Conservation (phyloP, 345 rosid genomes). For the Murraya koenigii region DNA sequence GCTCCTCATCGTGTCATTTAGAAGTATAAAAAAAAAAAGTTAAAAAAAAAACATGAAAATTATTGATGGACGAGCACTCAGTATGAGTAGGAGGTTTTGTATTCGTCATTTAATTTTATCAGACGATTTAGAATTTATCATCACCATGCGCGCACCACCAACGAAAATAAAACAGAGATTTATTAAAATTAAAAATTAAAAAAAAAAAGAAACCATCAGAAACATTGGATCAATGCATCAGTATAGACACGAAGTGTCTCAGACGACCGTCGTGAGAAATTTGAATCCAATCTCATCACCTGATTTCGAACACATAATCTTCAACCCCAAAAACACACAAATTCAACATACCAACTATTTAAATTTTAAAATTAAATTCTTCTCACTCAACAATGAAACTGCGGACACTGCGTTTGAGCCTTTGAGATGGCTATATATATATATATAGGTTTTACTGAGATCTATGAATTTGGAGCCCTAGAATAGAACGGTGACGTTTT, state of each 20-base stretch:
- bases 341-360: neutral
- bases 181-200: neutral
- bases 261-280: slow-evolving; percentile 82
- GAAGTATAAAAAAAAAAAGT: neutral
- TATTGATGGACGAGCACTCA: slow-evolving; percentile 14
- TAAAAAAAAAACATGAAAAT: neutral
- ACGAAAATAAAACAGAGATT: neutral
- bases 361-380: too few relatives aligned
- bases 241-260: slow-evolving; percentile 41
- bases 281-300: slow-evolving; percentile 52
- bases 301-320: slow-evolving; percentile 14
- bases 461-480: neutral
- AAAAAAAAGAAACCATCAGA: slow-evolving; percentile 36
- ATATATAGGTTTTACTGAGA: neutral
- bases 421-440: too few relatives aligned
- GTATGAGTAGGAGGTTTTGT: slow-evolving; percentile 33
- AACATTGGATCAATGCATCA: slow-evolving; percentile 45
- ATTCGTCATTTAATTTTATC: slow-evolving; percentile 17
- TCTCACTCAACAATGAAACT: neutral
- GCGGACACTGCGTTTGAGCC: neutral
- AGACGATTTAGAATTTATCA: slow-evolving; percentile 14
- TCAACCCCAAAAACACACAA: neutral
- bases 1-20: slow-evolving; percentile 36
- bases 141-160: slow-evolving; percentile 1
- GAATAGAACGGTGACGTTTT: neutral